Conservation (phyloP, 176 grass and related monocot species). For the Musa troglodytarum region DNA sequence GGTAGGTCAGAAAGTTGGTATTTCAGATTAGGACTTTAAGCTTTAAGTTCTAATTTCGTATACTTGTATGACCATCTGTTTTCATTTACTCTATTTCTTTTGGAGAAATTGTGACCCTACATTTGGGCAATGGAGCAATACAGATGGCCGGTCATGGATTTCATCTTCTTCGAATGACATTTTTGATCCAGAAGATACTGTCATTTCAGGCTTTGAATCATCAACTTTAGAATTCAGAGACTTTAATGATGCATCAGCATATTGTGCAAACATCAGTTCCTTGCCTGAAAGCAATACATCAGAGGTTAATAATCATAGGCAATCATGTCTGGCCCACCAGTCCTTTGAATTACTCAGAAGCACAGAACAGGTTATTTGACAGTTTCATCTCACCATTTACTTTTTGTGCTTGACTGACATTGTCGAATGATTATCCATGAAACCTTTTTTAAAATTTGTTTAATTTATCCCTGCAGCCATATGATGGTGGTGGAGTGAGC, state of each 20-base stretch:
- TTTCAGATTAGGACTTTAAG: neutral
- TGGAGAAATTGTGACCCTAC: slow-evolving; percentile 30
- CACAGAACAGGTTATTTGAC: neutral
- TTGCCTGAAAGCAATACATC: neutral
- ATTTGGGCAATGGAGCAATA: slow-evolving; percentile 36
- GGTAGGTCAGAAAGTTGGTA: slow-evolving; percentile 9
- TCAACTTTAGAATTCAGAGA: slow-evolving; percentile 4
- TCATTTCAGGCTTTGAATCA: slow-evolving; percentile 6
- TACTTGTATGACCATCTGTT: neutral
- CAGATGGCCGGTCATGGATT: slow-evolving; percentile 27
- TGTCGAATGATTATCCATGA: neutral
- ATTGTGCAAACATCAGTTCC: neutral
- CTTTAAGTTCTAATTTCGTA: neutral
- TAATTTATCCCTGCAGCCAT: slow-evolving; percentile 6
- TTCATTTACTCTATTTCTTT: slow-evolving; percentile 14
- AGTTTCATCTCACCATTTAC: neutral
- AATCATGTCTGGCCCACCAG: neutral
- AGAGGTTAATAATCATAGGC: neutral
- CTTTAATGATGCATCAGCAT: neutral
- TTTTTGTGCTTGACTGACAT: neutral
- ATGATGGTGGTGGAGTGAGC: neutral
- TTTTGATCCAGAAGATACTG: slow-evolving; percentile 10
- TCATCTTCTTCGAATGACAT: slow-evolving; percentile 28
- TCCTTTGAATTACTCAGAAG: neutral
- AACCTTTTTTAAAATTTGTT: neutral